A percentile compares a stretch with the other conserved stretches of the same genome.
Conservation (phyloP, 768 basidiomycete genomes). For the Calocybe gangraenosa region DNA sequence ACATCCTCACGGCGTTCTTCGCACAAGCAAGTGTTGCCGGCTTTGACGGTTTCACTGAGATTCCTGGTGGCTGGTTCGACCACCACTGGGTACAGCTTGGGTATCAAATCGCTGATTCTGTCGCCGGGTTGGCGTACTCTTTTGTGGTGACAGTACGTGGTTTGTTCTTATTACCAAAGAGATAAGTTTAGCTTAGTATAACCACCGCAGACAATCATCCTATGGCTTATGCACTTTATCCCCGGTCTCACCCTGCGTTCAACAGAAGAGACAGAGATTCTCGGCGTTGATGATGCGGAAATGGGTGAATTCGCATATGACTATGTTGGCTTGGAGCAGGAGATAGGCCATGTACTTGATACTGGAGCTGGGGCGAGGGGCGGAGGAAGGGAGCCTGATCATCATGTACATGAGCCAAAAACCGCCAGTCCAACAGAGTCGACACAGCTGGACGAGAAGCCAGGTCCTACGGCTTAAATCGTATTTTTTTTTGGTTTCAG, state of each 20-base stretch:
- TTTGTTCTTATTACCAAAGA: neutral
- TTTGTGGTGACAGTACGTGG: constrained; percentile 70
- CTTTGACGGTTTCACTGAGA: constrained; percentile 67
- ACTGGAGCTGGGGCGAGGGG: constrained; percentile 16
- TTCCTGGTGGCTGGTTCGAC: constrained; percentile 86
- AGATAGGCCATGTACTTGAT: constrained; percentile 37
- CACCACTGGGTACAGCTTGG: constrained; percentile 79
- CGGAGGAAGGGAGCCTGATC: constrained; percentile 26
- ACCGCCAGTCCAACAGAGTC: constrained; percentile 6
- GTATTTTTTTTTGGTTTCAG: neutral
- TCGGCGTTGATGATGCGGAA: constrained; percentile 88
- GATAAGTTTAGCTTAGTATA: neutral
- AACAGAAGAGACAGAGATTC: constrained; percentile 59
- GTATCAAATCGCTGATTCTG: constrained; percentile 77
- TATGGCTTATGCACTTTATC: constrained; percentile 86
- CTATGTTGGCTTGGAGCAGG: constrained; percentile 73
- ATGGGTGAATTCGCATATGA: constrained; percentile 91
- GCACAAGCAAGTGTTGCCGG: constrained; percentile 76
- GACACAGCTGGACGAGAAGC: constrained; percentile 8
- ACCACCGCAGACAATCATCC: constrained; percentile 59
- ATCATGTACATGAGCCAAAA: constrained; percentile 8
- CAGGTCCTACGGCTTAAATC: neutral
- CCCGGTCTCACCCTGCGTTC: constrained; percentile 75
- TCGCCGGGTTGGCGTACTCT: constrained; percentile 61
- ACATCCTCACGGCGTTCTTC: constrained; percentile 84